These are phyloP conservation scores for Yamadazyma kanchanaburiensis DNA, from an alignment of 1,139 yeast genomes.

Conservation along the genomic window DNA sequence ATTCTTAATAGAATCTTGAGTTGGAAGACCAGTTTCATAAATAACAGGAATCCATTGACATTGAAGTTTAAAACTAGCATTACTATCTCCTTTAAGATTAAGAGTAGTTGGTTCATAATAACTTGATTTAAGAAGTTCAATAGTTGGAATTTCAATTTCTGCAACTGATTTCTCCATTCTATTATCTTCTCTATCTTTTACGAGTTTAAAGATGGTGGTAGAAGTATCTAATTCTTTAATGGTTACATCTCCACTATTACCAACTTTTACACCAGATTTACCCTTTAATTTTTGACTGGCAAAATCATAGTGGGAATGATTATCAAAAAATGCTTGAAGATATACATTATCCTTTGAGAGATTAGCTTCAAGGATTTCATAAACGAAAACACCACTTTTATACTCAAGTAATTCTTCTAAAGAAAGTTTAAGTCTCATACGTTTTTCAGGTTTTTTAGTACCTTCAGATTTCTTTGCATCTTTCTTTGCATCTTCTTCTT, in stretches of 20 bases:
- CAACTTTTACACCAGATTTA: conserved; percentile 36
- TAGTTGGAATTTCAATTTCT: conserved; percentile 64
- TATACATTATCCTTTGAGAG: conserved; percentile 52
- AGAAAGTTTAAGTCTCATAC: conserved; percentile 51
- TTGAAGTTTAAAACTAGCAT: conserved; percentile 53
- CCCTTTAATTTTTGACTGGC: conserved; percentile 45
- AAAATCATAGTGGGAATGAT: conserved; percentile 60
- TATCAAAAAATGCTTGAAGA: conserved; percentile 75
- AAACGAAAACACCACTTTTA: conserved; percentile 74
- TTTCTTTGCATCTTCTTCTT: conserved; percentile 18
- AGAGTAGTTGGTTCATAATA: conserved; percentile 53
- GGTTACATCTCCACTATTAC: conserved; percentile 67
- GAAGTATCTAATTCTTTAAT: conserved; percentile 80
- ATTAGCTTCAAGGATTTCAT: conserved; percentile 58
- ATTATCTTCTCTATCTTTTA: conserved; percentile 49
- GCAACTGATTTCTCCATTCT: conserved; percentile 59
- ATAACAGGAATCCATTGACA: conserved; percentile 78
- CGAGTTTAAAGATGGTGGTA: conserved; percentile 56
- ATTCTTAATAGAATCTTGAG: conserved; percentile 71
- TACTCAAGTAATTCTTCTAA: conserved; percentile 60
- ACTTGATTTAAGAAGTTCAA: conserved; percentile 63
- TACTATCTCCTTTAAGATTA: conserved; percentile 44
- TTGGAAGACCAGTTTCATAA: conserved; percentile 56
- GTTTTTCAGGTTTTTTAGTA: conserved; percentile 35
- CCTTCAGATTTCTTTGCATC: conserved; percentile 23